Evolutionary conservation across 169 alveolate genomes (phyloP).

Genomic region (Cyclospora cayetanensis): DNA sequence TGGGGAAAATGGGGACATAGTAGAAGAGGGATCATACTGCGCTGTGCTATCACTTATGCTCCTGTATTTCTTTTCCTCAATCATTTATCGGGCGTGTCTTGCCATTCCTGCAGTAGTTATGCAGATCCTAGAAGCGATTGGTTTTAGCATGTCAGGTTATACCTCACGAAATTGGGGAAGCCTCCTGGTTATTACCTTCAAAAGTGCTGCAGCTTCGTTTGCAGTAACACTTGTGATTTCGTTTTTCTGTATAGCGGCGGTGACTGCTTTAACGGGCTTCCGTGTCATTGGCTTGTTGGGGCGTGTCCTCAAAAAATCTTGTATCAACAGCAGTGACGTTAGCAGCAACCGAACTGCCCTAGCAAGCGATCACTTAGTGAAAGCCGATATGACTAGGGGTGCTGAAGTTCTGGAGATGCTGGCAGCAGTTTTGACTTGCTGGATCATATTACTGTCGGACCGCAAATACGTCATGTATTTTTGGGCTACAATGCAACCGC

Average conservation of each 20-base stretch:
- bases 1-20: neutral
- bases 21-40: conserved; percentile 53
- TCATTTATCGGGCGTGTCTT: conserved; percentile 21
- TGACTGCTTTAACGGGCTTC: neutral
- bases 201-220: conserved; percentile 17
- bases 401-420: conserved; percentile 33
- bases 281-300: neutral
- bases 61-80: neutral
- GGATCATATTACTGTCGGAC: conserved; percentile 53
- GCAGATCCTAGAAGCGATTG: neutral
- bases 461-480: conserved; percentile 51
- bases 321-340: neutral
- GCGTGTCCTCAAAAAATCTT: neutral
- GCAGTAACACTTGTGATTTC: conserved; percentile 34
- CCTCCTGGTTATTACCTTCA: neutral
- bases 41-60: conserved; percentile 44
- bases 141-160: neutral
- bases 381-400: neutral
- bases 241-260: conserved; percentile 19
- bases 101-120: neutral
- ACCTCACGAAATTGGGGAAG: neutral
- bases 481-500: conserved; percentile 54
- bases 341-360: too few relatives aligned
- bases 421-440: conserved; percentile 39
- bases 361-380: neutral